These are phyloP conservation scores for Boletus sp. DNA, from an alignment of 1,284 basidiomycete genomes.

Conservation along the genomic window DNA sequence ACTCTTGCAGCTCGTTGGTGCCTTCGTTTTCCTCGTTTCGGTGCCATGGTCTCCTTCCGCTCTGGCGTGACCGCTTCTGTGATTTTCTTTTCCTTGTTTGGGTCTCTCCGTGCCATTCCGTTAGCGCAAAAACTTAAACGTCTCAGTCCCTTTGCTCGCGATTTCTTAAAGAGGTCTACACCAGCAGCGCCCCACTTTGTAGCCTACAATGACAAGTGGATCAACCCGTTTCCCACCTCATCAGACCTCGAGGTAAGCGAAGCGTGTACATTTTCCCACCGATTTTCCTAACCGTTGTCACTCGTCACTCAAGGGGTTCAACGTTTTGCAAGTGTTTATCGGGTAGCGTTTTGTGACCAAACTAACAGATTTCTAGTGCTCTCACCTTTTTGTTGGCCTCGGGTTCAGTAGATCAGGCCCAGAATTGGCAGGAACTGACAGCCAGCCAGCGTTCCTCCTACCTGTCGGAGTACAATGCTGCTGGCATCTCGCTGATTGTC, in stretches of 20 bases:
- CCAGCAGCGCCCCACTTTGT: constrained; percentile 41
- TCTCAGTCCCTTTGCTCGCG: constrained; percentile 32
- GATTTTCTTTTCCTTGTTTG: constrained; percentile 11
- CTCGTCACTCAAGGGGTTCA: constrained; percentile 39
- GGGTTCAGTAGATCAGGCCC: constrained; percentile 46
- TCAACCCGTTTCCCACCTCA: constrained; percentile 40
- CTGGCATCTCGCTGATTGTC: constrained; percentile 50
- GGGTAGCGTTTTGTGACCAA: neutral
- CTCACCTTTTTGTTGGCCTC: constrained; percentile 45
- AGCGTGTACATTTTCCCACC: too few species aligned
- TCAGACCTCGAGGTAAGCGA: constrained; percentile 38
- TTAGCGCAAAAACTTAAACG: constrained; percentile 17
- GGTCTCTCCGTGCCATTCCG: constrained; percentile 13
- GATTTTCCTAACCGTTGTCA: neutral
- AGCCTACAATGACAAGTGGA: constrained; percentile 43
- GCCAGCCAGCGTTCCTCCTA: constrained; percentile 35
- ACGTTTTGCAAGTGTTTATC: constrained; percentile 41
- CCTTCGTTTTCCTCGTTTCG: neutral
- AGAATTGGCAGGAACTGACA: constrained; percentile 38
- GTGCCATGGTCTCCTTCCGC: constrained; percentile 20
- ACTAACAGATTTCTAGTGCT: constrained; percentile 27
- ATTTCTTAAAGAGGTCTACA: constrained; percentile 38
- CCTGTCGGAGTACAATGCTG: constrained; percentile 42
- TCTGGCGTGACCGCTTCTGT: constrained; percentile 4
- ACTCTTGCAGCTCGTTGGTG: neutral